Base-by-base conservation (phyloP, 1,139 yeast species). In the Candida albicans region DNA sequence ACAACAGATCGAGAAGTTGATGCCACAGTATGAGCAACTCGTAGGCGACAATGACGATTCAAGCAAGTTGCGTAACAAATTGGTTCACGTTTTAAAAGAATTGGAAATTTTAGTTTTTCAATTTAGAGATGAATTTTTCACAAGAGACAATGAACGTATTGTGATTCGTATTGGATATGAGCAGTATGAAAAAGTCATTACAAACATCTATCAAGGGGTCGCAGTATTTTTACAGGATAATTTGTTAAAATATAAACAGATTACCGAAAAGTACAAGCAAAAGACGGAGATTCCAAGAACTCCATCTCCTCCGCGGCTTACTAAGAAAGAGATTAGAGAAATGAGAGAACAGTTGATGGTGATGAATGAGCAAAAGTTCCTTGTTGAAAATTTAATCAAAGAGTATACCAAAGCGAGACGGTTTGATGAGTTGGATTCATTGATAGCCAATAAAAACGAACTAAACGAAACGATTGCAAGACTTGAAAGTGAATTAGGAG, bases 321-420 rank as follows among this genome's bases (percentile, higher is more conserved):
- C 77, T 1, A 74, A 75, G 53, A 66, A 67, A 39, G 79, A 82
- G 52, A 79, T 86, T 4, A 69, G 87, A 42, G 75, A 74, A 45
- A 65, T 77, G 31, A 70, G 95, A 44, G 95, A 89, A 53, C 85
- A 86, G 52, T 64, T 91, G 45, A 86, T 90, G 84, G 96, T 91
- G 11, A 68, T 89, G 64, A 85, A 85, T 51, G 97, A 91, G 57
- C 98, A 91, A 57, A 74, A 75, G 56, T 89, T 79, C 54, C 64
- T 91, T 49, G 82, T 91, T 3, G 79, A 81, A 45, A 75, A 77
- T 22, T 77, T 84, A 75, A 76, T 87, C 15, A 69, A 73, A 4
- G 80, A 76, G 14, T 79, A 84, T 36, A 87, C 84, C 46, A 74
- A 73, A 50, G 80, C 78, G 44, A 69, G 97, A 36, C 79, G 81